Base-by-base conservation (phyloP, 78 protist species). In the Reticulomyxa filosa region DNA sequence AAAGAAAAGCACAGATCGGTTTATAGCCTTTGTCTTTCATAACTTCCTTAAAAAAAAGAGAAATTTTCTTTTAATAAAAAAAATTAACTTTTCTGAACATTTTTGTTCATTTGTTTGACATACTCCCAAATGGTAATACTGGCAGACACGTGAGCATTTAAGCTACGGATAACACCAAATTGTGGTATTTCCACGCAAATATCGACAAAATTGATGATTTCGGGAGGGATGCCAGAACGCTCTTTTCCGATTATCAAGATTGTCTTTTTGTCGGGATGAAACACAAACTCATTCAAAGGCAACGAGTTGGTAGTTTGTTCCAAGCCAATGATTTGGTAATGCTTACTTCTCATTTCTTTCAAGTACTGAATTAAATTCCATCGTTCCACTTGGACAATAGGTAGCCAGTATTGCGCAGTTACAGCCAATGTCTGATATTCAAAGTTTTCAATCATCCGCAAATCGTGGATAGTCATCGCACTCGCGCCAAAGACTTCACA, bases 121-220 rank as follows among this genome's bases (percentile, higher is more conserved):
- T 23, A 70, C 36, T 67, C 74, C 74, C 74, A 70, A 22, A 70
- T 70, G 39, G 37, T 4, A 30, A 70, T 39, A 6, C 74, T 65
- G 11, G 53, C 56, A 7, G 51, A 23, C 39, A 70, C 74, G 25
- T 70, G 74, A 11, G 46, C 74, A 26, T 70, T 70, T 23, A 70
- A 46, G 46, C 46, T 22, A 7, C 74, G 38, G 38, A 65, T 36
- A 7, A 70, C 46, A 4, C 74, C 74, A 10, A 70, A 69, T 26
- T 70, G 74, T 5, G 74, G 74, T 4, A 70, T 70, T 70, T 70
- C 74, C 5, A 70, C 13, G 70, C 74, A 70, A 8, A 39, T n/a
- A 34, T 55, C 67, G 25, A 70, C 56, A n/a, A 64, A 7, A 64
- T 62, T 26, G 7, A 69, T 20, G 30, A 69, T 32, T 20, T 38